phyloP scores from a whole-genome alignment of 306 rosid genomes.

The Sophora flavescens region DNA sequence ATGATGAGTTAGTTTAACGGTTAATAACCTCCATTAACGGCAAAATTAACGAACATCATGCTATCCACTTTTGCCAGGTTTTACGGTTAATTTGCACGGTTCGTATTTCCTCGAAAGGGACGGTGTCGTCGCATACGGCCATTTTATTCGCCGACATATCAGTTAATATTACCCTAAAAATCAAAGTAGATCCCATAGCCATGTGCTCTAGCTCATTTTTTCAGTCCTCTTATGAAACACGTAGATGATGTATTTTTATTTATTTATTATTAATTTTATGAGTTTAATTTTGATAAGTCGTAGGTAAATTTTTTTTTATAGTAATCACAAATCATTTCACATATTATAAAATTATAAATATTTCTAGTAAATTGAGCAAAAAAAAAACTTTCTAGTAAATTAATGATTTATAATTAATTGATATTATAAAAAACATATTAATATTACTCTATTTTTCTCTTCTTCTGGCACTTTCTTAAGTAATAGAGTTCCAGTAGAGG shows the following conservation, averaged over 20 bases:
- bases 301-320: too few species aligned
- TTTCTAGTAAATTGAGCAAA: too few species aligned
- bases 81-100: constrained; percentile 41
- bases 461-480: too few species aligned
- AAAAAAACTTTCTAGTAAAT: too few species aligned
- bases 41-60: constrained; percentile 45
- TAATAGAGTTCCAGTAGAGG: too few species aligned
- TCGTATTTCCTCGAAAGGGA: constrained; percentile 44
- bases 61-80: constrained; percentile 27
- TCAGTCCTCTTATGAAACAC: neutral
- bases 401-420: too few species aligned
- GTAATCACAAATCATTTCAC: too few species aligned
- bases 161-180: neutral
- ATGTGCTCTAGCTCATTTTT: constrained; percentile 38
- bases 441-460: too few species aligned
- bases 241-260: neutral
- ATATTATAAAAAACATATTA: too few species aligned
- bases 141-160: neutral
- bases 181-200: constrained; percentile 39
- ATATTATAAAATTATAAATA: too few species aligned
- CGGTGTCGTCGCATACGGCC: constrained; percentile 45
- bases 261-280: too few species aligned
- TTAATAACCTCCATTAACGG: constrained; percentile 56
- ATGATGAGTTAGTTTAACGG: constrained; percentile 43
- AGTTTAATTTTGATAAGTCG: too few species aligned